These are phyloP conservation scores for Phialophora chinensis DNA, from an alignment of 2,329 filamentous ascomycete species.

Conservation along the genomic window DNA sequence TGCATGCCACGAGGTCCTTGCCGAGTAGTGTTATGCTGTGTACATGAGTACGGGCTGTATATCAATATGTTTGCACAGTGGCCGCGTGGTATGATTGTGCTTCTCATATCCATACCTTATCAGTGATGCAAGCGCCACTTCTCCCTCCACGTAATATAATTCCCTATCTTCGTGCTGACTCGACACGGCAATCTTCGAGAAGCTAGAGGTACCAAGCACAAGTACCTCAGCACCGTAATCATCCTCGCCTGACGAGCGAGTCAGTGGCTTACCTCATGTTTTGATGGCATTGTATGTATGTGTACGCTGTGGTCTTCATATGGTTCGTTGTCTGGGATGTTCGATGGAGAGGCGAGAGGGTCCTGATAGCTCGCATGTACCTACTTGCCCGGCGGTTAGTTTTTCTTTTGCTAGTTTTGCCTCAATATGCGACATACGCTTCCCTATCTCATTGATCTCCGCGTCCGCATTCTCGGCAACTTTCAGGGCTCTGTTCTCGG, in stretches of 20 bases:
- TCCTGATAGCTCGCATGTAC: not conserved
- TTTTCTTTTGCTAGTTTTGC: not conserved
- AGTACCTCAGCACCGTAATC: constrained; percentile 6
- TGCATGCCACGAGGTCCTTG: constrained; percentile 3
- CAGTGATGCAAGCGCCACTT: not conserved
- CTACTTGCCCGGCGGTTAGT: not conserved
- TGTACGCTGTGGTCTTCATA: not conserved
- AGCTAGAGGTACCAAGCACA: not conserved
- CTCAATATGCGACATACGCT: not conserved
- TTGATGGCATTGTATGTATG: not conserved
- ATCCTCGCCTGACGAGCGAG: not conserved
- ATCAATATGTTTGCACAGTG: not conserved
- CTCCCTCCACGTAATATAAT: not conserved
- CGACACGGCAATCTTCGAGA: not conserved
- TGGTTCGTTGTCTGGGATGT: not conserved
- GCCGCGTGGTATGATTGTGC: not conserved
- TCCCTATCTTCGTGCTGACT: constrained; percentile 11
- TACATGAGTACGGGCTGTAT: not conserved
- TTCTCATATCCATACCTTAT: not conserved
- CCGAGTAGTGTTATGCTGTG: not conserved
- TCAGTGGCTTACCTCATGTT: not conserved
- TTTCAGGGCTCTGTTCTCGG: too few relatives aligned
- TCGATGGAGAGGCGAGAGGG: not conserved
- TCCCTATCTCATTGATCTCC: not conserved
- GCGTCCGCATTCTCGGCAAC: not conserved